A percentile compares a stretch with the other conserved stretches of the same genome.
These are phyloP conservation scores for Schwanniomyces etchellsii DNA, from an alignment of 1,139 yeast genomes.

Conservation along the genomic window DNA sequence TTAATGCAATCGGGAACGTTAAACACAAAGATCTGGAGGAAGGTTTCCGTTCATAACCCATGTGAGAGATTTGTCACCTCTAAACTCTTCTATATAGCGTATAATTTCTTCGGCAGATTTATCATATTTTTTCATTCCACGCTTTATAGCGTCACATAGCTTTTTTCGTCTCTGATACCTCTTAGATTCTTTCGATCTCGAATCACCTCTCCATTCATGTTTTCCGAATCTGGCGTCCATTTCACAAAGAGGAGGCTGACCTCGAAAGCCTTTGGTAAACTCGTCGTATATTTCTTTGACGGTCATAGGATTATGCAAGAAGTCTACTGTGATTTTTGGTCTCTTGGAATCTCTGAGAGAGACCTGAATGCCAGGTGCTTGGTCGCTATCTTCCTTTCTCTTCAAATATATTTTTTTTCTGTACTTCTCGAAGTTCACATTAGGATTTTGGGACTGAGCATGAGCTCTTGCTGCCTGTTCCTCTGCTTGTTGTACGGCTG, in stretches of 20 bases:
- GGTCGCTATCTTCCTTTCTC: slow-evolving; percentile 6
- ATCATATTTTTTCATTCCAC: slow-evolving; percentile 37
- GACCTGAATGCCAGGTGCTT: slow-evolving; percentile 5
- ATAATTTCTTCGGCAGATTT: slow-evolving; percentile 41
- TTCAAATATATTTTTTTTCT: slow-evolving; percentile 9
- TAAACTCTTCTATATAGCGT: slow-evolving; percentile 35
- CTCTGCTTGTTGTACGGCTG: slow-evolving; percentile 23
- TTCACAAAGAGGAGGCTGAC: slow-evolving; percentile 41
- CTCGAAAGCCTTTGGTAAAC: slow-evolving; percentile 41
- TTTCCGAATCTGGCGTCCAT: slow-evolving; percentile 42
- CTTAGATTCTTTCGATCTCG: slow-evolving; percentile 42
- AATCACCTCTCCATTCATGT: slow-evolving; percentile 45
- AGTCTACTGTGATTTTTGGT: slow-evolving; percentile 35
- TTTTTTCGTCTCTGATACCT: slow-evolving; percentile 42
- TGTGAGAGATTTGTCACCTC: slow-evolving; percentile 41
- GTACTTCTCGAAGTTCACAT: slow-evolving; percentile 6
- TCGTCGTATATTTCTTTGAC: slow-evolving; percentile 44
- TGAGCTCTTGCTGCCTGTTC: slow-evolving; percentile 7
- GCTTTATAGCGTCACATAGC: slow-evolving; percentile 39
- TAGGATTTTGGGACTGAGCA: slow-evolving; percentile 1
- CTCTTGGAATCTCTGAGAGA: slow-evolving; percentile 15
- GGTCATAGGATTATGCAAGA: slow-evolving; percentile 43
- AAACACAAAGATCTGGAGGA: slow-evolving; percentile 27
- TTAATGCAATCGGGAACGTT: too few species aligned
- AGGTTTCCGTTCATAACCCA: slow-evolving; percentile 49